A percentile compares a stretch with the other conserved stretches of the same genome.
Evolutionary conservation across 2,329 filamentous ascomycete genomes (phyloP).

Genomic region (Xylariales sp.): DNA sequence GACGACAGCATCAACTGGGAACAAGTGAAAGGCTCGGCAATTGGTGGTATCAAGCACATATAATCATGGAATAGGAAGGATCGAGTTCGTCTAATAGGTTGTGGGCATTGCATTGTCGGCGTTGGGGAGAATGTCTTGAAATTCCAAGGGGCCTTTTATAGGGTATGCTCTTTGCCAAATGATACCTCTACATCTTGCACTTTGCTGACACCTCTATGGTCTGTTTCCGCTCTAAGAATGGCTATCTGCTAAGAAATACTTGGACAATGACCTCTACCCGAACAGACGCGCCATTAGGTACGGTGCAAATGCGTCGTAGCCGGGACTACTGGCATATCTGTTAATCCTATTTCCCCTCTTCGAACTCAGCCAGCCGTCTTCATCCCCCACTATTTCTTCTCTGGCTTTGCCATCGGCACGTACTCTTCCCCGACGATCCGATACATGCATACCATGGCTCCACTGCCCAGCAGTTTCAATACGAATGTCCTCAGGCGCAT

Average conservation of each 20-base stretch:
- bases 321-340: conserved; percentile 77
- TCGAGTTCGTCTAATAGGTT: neutral
- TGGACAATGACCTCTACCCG: conserved; percentile 50
- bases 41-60: conserved; percentile 85
- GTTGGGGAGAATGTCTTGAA: conserved; percentile 38
- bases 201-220: conserved; percentile 47
- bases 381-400: conserved; percentile 75
- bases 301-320: conserved; percentile 72
- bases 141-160: conserved; percentile 36
- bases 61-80: conserved; percentile 47
- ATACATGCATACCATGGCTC: conserved; percentile 90
- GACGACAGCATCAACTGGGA: conserved; percentile 94
- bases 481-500: conserved; percentile 81
- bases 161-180: conserved; percentile 51
- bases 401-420: conserved; percentile 62
- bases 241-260: neutral
- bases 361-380: conserved; percentile 77
- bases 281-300: conserved; percentile 76
- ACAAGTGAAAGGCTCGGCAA: conserved; percentile 84
- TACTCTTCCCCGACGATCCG: conserved; percentile 75
- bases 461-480: conserved; percentile 93
- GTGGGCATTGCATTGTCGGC: conserved; percentile 48
- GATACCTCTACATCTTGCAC: conserved; percentile 48
- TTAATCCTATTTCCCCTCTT: conserved; percentile 82
- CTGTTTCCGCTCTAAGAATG: conserved; percentile 18